Evolutionary conservation across 208 protist species (phyloP).

Genomic region (Spongospora subterranea): DNA sequence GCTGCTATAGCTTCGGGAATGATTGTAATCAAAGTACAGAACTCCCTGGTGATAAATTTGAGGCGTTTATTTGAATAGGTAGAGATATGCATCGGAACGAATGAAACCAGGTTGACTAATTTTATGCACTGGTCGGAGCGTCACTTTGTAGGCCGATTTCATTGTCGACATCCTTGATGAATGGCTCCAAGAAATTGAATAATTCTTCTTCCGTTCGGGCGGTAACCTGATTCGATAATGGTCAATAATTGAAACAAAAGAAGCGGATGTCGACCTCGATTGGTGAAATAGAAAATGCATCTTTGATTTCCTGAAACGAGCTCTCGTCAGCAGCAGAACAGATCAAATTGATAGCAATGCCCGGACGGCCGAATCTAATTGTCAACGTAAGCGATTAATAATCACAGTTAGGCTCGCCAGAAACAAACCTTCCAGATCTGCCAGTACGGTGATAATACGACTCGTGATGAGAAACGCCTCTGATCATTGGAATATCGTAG

Average conservation of each 20-base stretch:
- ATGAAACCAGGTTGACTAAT: neutral
- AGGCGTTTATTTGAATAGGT: too few relatives aligned
- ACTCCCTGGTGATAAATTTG: too few relatives aligned
- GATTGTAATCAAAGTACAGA: too few relatives aligned
- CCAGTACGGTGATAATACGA: conserved; percentile 43
- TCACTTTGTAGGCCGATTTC: neutral
- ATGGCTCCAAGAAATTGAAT: conserved; percentile 27
- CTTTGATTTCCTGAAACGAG: neutral
- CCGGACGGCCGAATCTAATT: conserved; percentile 24
- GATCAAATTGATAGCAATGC: conserved; percentile 52
- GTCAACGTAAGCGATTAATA: neutral
- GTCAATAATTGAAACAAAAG: neutral
- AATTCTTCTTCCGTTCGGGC: neutral
- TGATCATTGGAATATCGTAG: conserved; percentile 42
- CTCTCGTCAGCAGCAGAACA: conserved; percentile 4
- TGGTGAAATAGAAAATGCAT: neutral
- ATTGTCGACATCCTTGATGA: neutral
- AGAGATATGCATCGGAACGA: too few relatives aligned
- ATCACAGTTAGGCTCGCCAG: neutral
- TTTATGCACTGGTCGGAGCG: neutral
- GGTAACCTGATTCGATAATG: neutral
- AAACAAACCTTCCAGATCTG: neutral
- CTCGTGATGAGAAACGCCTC: neutral
- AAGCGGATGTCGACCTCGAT: neutral
- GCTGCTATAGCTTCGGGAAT: too few relatives aligned